Evolutionary conservation across 1,284 basidiomycete genomes (phyloP), one percentile per base, ranked within the genome.

Genomic region (Erythrobasidium hasegawianum): DNA sequence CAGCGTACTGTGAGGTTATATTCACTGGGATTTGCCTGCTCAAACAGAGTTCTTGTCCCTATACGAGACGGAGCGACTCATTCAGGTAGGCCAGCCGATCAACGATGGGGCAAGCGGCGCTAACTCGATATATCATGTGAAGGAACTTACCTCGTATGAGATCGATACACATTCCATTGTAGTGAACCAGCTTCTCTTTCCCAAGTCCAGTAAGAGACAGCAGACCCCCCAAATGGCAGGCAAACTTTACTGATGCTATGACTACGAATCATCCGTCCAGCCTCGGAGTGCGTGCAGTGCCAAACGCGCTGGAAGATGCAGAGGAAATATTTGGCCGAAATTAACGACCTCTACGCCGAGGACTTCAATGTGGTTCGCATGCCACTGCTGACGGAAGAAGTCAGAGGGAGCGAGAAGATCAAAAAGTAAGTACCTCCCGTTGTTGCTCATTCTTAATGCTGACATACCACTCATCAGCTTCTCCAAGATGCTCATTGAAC

Each of bases 141-240:
- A n/a, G 78, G 96, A 98, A 77, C 81, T 98, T 55, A 95, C 94
- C 13, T 82, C 86, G 55, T 98, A 98, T 79, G 93, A 92, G 77
- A 98, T 98, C 77, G 96, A 98, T 79, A 97, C 94, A 50, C 95
- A 98, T 79, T 92, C 94, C 77, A 98, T 98, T 73, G 92, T 98
- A 59, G 92, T 97, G 72, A 98, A 98, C 78, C 95, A 98, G 79
- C 81, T 98, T 9, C 81, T 98, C 49, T 97, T 91, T 82, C 95
- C 95, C 20, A 93, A 90, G 81, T 82, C 86, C 76, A 84, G 89
- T 89, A 75, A 38, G 41, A 33, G 13, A 27, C 33, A 33, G 4
- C 33, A n/a, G n/a, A n/a, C n/a, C n/a, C n/a, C n/a, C n/a, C n/a
- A n/a, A n/a, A n/a, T n/a, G n/a, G n/a, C n/a, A n/a, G n/a, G n/a